Evolutionary conservation across 78 protist genomes (phyloP).

Genomic region (Planoprotostelium fungivorum): DNA sequence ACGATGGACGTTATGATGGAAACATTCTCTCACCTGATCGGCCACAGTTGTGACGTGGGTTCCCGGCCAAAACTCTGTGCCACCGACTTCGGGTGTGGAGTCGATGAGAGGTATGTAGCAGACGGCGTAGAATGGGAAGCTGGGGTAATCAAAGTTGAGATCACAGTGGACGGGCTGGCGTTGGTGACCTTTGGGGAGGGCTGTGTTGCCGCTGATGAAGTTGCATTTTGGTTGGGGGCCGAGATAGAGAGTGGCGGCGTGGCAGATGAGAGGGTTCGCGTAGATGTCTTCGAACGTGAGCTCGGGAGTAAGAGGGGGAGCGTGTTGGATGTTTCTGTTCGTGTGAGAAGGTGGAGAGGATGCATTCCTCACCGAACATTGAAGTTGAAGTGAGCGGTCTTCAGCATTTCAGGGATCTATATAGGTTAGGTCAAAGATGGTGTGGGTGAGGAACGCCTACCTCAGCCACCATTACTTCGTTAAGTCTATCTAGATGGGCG

Average conservation of each 20-base stretch:
- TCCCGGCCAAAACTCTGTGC: not conserved
- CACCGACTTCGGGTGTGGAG: not conserved
- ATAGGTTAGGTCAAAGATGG: not conserved
- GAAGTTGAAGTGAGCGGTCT: not conserved
- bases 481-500: not conserved
- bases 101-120: not conserved
- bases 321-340: not conserved
- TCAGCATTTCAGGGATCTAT: not conserved
- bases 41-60: not conserved
- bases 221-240: not conserved
- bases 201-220: not conserved
- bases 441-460: not conserved
- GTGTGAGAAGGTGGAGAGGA: no score
- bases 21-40: not conserved
- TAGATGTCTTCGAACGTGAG: not conserved
- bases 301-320: not conserved
- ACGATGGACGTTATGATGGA: not conserved
- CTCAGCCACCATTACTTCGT: not conserved
- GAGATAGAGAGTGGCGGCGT: not conserved
- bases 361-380: no score
- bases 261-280: not conserved
- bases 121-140: not conserved
- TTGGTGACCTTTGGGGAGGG: not conserved
- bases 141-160: not conserved
- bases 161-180: not conserved